Base-by-base conservation (phyloP, 2,329 filamentous ascomycete species). In the Cercospora berteroae region DNA sequence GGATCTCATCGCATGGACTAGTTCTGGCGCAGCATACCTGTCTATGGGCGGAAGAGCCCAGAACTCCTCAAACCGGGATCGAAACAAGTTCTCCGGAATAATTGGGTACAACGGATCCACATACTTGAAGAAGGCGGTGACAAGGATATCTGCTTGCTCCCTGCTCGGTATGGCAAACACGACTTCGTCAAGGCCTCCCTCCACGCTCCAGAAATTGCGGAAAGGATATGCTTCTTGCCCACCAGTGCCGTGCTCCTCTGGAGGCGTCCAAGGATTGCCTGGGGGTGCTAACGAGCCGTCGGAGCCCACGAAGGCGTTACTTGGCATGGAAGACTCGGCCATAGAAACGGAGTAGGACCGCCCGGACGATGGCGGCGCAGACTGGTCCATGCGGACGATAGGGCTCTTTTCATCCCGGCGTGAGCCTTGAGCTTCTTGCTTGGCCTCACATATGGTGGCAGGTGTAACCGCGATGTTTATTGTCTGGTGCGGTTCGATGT, bases 41-140 rank as follows among this genome's bases (percentile, higher is more conserved):
- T 55, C 48, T 16, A 16, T 27, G 13, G 48, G 48, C 48, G 48
- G 23, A 4, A 55, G 48, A 25, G 48, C 48, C 48, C 48, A 55
- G 48, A 55, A 55, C 12, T 55, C 48, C 48, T 55, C 48, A 23
- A 55, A 55, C 7, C 48, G 48, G 23, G 48, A 55, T 27, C 48
- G 87, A 83, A 55, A 55, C 48, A 55, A 29, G 23, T 55, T 55
- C 20, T 59, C 39, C 31, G 23, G 23, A 16, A 65, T 58, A 13
- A 68, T 56, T 4, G 66, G 66, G 25, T 68, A 68, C 20, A 68
- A 25, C 4, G 62, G 50, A 39, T 68, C 66, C 20, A 68, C 66
- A 9, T 44, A 56, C 8, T 65, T 52, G 39, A 68, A 68, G 48
- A 62, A 68, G 20, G 31, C 60, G 36, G 56, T 50, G 23, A 65